A percentile compares a stretch with the other conserved stretches of the same genome.
Conservation (phyloP, 345 rosid genomes). For the Passiflora organensis region DNA sequence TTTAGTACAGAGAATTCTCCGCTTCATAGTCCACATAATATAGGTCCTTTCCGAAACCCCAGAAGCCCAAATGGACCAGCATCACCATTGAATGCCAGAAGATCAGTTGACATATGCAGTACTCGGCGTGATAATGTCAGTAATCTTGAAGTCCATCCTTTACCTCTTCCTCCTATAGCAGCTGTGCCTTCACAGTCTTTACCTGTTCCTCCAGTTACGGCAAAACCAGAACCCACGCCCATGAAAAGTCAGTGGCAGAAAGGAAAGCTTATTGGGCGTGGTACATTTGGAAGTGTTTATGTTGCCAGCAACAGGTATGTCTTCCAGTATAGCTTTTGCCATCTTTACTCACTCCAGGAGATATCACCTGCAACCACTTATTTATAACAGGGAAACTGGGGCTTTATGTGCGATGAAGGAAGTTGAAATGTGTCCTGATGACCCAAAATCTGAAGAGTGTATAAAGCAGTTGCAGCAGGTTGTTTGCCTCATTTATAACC, state of each 20-base stretch:
- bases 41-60: constrained; percentile 40
- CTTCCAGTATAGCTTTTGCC: constrained; percentile 9
- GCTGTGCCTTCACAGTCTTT: constrained; percentile 36
- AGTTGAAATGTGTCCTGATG: constrained; percentile 87
- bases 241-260: constrained; percentile 76
- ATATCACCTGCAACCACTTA: constrained; percentile 18
- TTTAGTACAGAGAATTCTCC: constrained; percentile 67
- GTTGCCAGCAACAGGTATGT: constrained; percentile 81
- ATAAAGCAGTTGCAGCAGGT: constrained; percentile 92
- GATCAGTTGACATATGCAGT: constrained; percentile 35
- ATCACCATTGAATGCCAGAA: constrained; percentile 46
- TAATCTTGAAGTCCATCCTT: constrained; percentile 51
- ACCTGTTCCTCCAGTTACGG: constrained; percentile 31
- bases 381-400: constrained; percentile 69
- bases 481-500: background rate
- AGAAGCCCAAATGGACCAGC: constrained; percentile 48
- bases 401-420: constrained; percentile 98
- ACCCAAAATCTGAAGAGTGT: constrained; percentile 79
- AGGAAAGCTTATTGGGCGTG: constrained; percentile 95
- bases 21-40: constrained; percentile 55
- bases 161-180: constrained; percentile 94
- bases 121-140: constrained; percentile 38
- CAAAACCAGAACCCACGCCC: constrained; percentile 41
- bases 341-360: constrained; percentile 6
- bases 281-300: constrained; percentile 94